Evolutionary conservation across 176 grass and related monocot genomes (phyloP).

Genomic region (Ananas comosus): DNA sequence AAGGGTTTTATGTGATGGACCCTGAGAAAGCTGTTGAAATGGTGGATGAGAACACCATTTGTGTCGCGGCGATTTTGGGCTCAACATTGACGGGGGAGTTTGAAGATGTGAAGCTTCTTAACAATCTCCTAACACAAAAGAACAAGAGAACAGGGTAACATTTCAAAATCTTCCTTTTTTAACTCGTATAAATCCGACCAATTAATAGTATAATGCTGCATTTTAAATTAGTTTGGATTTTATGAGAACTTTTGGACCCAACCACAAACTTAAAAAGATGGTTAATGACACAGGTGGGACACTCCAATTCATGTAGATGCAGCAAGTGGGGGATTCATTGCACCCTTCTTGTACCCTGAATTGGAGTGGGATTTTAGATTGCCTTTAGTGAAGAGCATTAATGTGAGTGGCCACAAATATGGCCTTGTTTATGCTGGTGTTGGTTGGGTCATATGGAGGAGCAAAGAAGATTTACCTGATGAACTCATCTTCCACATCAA

Average conservation of each 20-base stretch:
- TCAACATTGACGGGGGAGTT: conserved; percentile 88
- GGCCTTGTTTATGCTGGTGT: conserved; percentile 85
- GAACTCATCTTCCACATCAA: conserved; percentile 97
- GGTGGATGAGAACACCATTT: conserved; percentile 97
- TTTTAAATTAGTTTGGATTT: too few relatives aligned
- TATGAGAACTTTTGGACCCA: too few relatives aligned
- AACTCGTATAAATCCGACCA: too few relatives aligned
- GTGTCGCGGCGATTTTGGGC: conserved; percentile 81
- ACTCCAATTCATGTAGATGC: conserved; percentile 85
- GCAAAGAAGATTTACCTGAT: conserved; percentile 58
- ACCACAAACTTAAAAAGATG: too few relatives aligned
- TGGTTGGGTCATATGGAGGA: conserved; percentile 78
- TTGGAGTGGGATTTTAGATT: conserved; percentile 90
- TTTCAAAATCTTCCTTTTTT: background rate
- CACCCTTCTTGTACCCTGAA: conserved; percentile 70
- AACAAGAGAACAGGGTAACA: conserved; percentile 52
- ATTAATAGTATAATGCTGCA: too few relatives aligned
- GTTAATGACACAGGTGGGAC: conserved; percentile 29
- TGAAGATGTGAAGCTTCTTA: conserved; percentile 69
- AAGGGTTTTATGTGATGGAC: conserved; percentile 88
- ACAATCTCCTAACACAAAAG: conserved; percentile 46
- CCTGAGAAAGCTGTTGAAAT: conserved; percentile 53
- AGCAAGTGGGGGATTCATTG: conserved; percentile 84
- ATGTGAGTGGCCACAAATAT: conserved; percentile 94
- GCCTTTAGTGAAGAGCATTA: conserved; percentile 83